These are phyloP conservation scores for Astragalus membranaceus DNA, from an alignment of 306 rosid species.

Conservation along the genomic window DNA sequence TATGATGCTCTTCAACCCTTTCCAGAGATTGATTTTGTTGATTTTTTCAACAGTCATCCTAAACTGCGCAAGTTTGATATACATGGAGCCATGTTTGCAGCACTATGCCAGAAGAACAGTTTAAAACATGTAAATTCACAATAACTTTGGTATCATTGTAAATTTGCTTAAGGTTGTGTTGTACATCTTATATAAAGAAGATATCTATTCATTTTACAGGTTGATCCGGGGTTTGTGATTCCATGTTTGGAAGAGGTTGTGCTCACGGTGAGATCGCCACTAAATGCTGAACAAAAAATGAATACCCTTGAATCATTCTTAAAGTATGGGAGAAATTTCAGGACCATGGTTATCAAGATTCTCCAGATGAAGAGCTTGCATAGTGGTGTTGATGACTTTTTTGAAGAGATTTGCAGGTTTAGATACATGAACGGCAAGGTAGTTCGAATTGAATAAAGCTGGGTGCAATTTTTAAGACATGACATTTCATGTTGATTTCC, in stretches of 20 bases:
- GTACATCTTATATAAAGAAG: neutral
- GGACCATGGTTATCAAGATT: constrained; percentile 72
- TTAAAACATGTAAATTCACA: constrained; percentile 57
- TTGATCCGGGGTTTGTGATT: constrained; percentile 66
- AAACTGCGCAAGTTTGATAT: constrained; percentile 66
- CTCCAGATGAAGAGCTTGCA: constrained; percentile 89
- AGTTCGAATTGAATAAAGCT: constrained; percentile 67
- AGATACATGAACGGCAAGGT: constrained; percentile 47
- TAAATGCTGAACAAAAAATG: constrained; percentile 95
- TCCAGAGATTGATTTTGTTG: constrained; percentile 91
- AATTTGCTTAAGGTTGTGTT: neutral
- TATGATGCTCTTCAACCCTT: constrained; percentile 78
- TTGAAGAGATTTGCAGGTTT: constrained; percentile 82
- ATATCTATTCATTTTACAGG: constrained; percentile 36
- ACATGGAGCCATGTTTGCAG: constrained; percentile 99
- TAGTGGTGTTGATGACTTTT: constrained; percentile 87
- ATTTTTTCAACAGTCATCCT: constrained; percentile 84
- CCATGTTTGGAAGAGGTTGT: constrained; percentile 80
- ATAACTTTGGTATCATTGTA: neutral
- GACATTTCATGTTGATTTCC: constrained; percentile 18
- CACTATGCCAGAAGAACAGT: constrained; percentile 92
- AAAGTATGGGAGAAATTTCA: constrained; percentile 63
- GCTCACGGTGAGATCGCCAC: constrained; percentile 77
- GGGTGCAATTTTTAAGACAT: neutral
- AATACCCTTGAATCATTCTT: constrained; percentile 76